phyloP scores from a whole-genome alignment of 768 basidiomycete species.

The Baorangia bicolor region DNA sequence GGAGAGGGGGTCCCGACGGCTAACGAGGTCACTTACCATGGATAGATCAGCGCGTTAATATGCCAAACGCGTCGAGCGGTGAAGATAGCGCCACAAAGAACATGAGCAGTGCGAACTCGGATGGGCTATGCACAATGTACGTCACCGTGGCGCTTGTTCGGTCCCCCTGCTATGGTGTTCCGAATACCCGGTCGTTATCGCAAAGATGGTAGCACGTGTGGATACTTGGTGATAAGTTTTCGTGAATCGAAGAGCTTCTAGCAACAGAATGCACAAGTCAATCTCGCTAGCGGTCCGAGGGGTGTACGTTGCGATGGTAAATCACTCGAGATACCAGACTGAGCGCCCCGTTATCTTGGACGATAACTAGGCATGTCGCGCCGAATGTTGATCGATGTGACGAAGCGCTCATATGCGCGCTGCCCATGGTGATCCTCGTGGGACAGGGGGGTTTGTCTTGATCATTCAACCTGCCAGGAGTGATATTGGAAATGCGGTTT shows the following conservation, averaged over 20 bases:
- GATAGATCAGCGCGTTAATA: not conserved
- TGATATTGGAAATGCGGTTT: not conserved
- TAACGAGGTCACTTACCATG: not conserved
- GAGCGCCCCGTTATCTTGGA: not conserved
- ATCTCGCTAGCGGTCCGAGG: not conserved
- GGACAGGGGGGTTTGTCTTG: not conserved
- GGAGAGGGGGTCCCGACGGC: not conserved
- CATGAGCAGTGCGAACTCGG: too few species aligned
- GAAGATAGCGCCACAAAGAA: not conserved
- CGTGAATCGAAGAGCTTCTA: not conserved
- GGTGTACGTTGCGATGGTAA: not conserved
- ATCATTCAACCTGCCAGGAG: not conserved
- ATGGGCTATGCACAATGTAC: not conserved
- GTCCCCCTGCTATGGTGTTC: not conserved
- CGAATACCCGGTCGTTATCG: not conserved
- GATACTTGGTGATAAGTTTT: not conserved
- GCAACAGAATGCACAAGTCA: not conserved
- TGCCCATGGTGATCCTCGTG: conserved; percentile 2
- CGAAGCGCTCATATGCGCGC: not conserved
- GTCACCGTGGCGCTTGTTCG: not conserved
- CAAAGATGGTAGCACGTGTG: not conserved
- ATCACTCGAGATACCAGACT: not conserved
- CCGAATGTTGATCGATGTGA: not conserved
- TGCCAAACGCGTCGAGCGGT: not conserved
- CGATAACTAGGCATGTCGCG: not conserved